Conservation (phyloP, 768 basidiomycete genomes). For the Thelephora aurantiotincta region DNA sequence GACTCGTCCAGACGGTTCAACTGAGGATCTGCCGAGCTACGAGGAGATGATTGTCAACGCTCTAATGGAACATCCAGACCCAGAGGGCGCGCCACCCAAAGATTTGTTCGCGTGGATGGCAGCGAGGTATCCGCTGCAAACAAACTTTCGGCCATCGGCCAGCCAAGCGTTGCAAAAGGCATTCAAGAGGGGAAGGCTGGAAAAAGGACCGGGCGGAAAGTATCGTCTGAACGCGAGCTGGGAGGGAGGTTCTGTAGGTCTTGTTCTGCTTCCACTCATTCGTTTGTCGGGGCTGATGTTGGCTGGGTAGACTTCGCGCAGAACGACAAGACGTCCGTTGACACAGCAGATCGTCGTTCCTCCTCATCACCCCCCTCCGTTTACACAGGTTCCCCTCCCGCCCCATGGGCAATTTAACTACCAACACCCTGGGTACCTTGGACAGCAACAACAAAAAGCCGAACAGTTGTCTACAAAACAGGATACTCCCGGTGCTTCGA, state of each 20-base stretch:
- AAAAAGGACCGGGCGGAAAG: slow-evolving; percentile 59
- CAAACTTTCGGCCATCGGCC: slow-evolving; percentile 82
- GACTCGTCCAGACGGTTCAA: slow-evolving; percentile 12
- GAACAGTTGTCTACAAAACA: background rate
- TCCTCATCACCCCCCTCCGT: slow-evolving; percentile 3
- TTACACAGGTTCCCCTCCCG: slow-evolving; percentile 4
- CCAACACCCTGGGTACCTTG: slow-evolving; percentile 20
- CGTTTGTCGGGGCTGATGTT: background rate
- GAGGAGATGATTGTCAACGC: slow-evolving; percentile 89
- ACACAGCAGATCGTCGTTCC: slow-evolving; percentile 22
- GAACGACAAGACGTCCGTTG: slow-evolving; percentile 73
- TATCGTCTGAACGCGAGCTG: slow-evolving; percentile 65
- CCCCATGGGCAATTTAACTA: slow-evolving; percentile 21
- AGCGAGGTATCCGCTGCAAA: slow-evolving; percentile 64
- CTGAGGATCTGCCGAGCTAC: slow-evolving; percentile 67
- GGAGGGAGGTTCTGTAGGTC: slow-evolving; percentile 70
- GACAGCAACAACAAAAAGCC: background rate
- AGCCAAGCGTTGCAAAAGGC: slow-evolving; percentile 85
- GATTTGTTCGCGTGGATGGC: slow-evolving; percentile 79
- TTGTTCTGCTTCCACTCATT: background rate
- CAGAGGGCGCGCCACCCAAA: slow-evolving; percentile 74
- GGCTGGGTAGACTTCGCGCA: slow-evolving; percentile 45
- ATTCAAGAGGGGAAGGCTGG: slow-evolving; percentile 65
- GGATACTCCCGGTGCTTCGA: background rate
- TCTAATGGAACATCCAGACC: slow-evolving; percentile 45